Conservation (phyloP, 495 filamentous ascomycete genomes). For the Pyrenopolyporus hunteri region DNA sequence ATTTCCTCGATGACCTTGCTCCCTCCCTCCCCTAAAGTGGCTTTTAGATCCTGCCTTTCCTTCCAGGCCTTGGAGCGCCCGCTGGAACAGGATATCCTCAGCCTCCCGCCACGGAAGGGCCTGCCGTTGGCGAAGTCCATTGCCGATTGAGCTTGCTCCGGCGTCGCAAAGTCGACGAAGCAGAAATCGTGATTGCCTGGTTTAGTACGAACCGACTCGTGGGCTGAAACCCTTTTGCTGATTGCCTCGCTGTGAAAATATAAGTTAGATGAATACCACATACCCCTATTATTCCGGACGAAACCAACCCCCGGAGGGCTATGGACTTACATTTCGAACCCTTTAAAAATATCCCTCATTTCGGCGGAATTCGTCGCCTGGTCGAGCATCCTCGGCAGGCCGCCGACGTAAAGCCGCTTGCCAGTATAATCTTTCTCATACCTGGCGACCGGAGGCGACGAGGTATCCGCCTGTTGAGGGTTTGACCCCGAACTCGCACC, state of each 20-base stretch:
- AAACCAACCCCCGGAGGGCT: too few species aligned
- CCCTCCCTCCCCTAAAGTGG: neutral
- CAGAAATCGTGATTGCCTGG: slow-evolving; percentile 69
- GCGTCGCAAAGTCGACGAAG: slow-evolving; percentile 67
- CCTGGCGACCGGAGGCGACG: slow-evolving; percentile 8
- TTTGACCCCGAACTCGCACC: neutral
- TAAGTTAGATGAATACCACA: slow-evolving; percentile 31
- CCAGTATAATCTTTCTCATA: slow-evolving; percentile 41
- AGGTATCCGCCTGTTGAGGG: neutral
- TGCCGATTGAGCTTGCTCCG: slow-evolving; percentile 60
- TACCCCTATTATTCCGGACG: too few species aligned
- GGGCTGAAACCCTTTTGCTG: slow-evolving; percentile 68
- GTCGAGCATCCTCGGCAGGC: slow-evolving; percentile 63
- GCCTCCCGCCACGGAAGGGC: slow-evolving; percentile 15
- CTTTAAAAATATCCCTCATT: slow-evolving; percentile 64
- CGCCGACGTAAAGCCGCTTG: slow-evolving; percentile 67
- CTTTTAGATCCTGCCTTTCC: slow-evolving; percentile 30
- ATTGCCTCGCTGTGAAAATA: slow-evolving; percentile 57
- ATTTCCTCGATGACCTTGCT: neutral
- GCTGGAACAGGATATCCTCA: slow-evolving; percentile 35
- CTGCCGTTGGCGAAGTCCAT: slow-evolving; percentile 42
- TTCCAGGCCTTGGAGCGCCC: slow-evolving; percentile 31
- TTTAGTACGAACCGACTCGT: slow-evolving; percentile 56
- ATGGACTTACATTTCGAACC: slow-evolving; percentile 56
- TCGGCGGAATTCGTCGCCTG: slow-evolving; percentile 59